phyloP scores from a whole-genome alignment of 2,329 filamentous ascomycete species.

The Myriosclerotinia duriaeana region DNA sequence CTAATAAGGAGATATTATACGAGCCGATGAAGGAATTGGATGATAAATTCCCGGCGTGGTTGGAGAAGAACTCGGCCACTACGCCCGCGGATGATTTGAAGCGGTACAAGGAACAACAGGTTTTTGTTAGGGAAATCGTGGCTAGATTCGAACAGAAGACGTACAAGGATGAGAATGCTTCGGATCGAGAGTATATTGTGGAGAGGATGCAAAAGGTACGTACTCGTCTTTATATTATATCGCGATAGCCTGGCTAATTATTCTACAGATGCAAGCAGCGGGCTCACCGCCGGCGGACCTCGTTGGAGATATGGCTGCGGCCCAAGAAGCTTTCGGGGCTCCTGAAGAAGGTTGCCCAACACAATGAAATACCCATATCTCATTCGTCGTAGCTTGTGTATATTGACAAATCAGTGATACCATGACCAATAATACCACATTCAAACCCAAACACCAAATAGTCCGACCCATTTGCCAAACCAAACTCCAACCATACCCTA shows the following conservation, averaged over 20 bases:
- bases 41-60: slow-evolving; percentile 88
- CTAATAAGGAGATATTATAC: slow-evolving; percentile 96
- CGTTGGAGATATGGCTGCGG: slow-evolving; percentile 83
- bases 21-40: slow-evolving; percentile 98
- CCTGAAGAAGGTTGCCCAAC: slow-evolving; percentile 63
- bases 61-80: slow-evolving; percentile 70
- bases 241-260: slow-evolving; percentile 27
- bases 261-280: slow-evolving; percentile 85
- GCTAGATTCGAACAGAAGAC: slow-evolving; percentile 78
- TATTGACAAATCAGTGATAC: slow-evolving; percentile 24
- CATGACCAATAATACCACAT: slow-evolving; percentile 7
- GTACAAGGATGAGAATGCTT: slow-evolving; percentile 78
- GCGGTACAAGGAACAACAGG: slow-evolving; percentile 78
- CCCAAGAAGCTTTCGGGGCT: slow-evolving; percentile 67
- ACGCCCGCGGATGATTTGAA: slow-evolving; percentile 70
- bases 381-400: slow-evolving; percentile 22
- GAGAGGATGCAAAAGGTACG: slow-evolving; percentile 95
- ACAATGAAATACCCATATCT: slow-evolving; percentile 48
- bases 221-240: slow-evolving; percentile 24
- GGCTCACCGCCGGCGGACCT: slow-evolving; percentile 88
- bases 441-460: slow-evolving; percentile 2
- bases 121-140: slow-evolving; percentile 81
- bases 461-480: not conserved
- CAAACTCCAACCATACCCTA: slow-evolving; percentile 22
- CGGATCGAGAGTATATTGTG: slow-evolving; percentile 88